Base-by-base conservation (phyloP, 306 rosid genomes). In the Geum urbanum region DNA sequence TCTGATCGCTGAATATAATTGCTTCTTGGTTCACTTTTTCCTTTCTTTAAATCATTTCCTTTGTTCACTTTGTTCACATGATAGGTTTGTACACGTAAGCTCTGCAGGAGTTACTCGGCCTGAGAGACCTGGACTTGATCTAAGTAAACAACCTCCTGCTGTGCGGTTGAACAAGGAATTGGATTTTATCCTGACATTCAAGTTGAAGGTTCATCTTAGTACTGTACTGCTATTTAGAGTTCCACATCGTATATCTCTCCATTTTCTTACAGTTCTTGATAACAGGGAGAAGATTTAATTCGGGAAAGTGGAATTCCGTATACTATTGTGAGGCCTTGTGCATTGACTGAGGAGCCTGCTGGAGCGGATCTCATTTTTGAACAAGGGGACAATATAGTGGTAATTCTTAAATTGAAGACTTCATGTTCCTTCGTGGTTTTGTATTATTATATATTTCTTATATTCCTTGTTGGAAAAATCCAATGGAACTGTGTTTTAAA, bases 41-140 rank as follows among this genome's bases (percentile, higher is more conserved):
- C 54, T 45, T 11, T 4, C 18, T 50, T 63, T 51, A 46, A 22
- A 43, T 52, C 66, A 69, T 39, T 46, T n/a, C 41, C 0, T 32
- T 4, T 32, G 3, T 32, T 32, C 37, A 3, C 66, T 37, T 73
- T 51, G 35, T 55, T 66, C 79, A 56, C 35, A 5, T 84, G 76
- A 32, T 79, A 92, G 98, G 79, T 85, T 90, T 79, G 96, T 92
- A 55, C 98, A 92, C 49, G 96, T 92, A 61, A 35, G 98, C 72
- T 82, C 98, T 8, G 98, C 98, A 37, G 98, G 98, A 85, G 98
- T 88, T 84, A 92, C 98, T 5, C 81, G 96, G 71, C 97, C 98
- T 0, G 94, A 84, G 22, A 88, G 97, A 71, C 97, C 98, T 6
- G 98, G 97, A 70, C 86, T 92, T 73, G 98, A 92, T 83, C 86